Base-by-base conservation (phyloP, 208 protist genomes). In the Trypanosoma platydactyli region DNA sequence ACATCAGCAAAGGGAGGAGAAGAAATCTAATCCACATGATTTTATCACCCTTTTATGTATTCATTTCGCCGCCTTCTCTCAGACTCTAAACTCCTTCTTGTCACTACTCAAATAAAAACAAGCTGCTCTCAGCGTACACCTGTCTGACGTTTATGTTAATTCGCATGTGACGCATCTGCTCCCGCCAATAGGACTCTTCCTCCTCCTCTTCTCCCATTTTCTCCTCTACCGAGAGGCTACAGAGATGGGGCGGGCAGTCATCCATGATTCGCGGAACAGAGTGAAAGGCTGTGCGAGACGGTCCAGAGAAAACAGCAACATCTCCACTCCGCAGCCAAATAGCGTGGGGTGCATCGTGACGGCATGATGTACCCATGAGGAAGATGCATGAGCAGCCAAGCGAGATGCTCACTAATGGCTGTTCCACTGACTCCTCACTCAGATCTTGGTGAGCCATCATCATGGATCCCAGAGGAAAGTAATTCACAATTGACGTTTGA, bases 381-480 rank as follows among this genome's bases (percentile, higher is more conserved):
- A 96, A 96, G 9, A 96, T 74, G 11, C 80, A 76, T 0, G 85
- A 91, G 79, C 86, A 88, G 22, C 91, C 91, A 5, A 96, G 74
- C 7, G 83, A 91, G 27, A 92, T 44, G 50, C 81, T 90, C 35
- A 96, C 66, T 12, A 96, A 68, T 30, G 91, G 91, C 63, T 91
- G 84, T 35, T 83, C 58, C 29, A 94, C 54, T 50, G 63, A 63
- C 53, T 88, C 80, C 66, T 96, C 91, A 68, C 88, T 94, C n/a
- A 89, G 59, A 58, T 96, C 91, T 59, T 94, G 88, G 60, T 96
- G 91, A 54, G 79, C 88, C 91, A 96, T 96, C 83, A 96, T 90
- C 79, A 84, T 92, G 25, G 80, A 69, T 6, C 86, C 86, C 0
- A 93, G 87, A 11, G 88, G 84, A 73, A 88, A 96, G 78, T 92